Percentiles rank a stretch among this genome's conserved stretches.
phyloP scores from a whole-genome alignment of 805 yeast genomes.

The Sugiyamaella qingdaonensis region DNA sequence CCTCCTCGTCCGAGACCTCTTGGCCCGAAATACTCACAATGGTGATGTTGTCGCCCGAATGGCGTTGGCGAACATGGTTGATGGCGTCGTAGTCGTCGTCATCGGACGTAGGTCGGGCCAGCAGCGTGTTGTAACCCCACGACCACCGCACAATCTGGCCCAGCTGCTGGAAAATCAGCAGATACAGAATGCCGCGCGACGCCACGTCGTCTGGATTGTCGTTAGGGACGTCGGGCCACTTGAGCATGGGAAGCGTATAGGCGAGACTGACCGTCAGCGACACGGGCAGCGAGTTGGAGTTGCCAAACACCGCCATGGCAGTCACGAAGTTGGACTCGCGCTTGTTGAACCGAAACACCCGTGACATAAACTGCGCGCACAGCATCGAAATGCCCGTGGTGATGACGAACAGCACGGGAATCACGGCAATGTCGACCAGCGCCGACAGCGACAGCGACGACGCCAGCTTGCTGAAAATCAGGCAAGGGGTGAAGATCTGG shows the following conservation, averaged over 20 bases:
- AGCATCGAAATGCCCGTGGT: slow-evolving; percentile 71
- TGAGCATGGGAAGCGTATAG: slow-evolving; percentile 51
- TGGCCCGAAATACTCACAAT: neutral
- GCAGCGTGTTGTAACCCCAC: slow-evolving; percentile 63
- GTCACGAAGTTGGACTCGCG: slow-evolving; percentile 87
- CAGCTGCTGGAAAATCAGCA: slow-evolving; percentile 60
- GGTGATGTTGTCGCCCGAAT: neutral
- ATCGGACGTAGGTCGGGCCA: slow-evolving; percentile 37
- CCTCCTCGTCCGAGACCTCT: neutral
- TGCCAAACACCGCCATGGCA: slow-evolving; percentile 96
- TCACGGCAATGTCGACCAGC: slow-evolving; percentile 72
- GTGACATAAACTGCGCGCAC: slow-evolving; percentile 56
- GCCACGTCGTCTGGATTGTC: slow-evolving; percentile 57
- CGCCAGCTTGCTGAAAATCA: slow-evolving; percentile 79
- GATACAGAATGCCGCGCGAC: slow-evolving; percentile 56
- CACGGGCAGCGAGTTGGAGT: slow-evolving; percentile 91
- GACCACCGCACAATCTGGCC: slow-evolving; percentile 68
- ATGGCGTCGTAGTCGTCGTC: slow-evolving; percentile 9
- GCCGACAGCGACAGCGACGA: slow-evolving; percentile 66
- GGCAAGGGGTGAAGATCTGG: slow-evolving; percentile 90
- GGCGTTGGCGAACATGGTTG: neutral
- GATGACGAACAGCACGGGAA: slow-evolving; percentile 79
- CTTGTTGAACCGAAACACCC: slow-evolving; percentile 53
- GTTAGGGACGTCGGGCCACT: slow-evolving; percentile 53
- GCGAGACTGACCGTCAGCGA: slow-evolving; percentile 73